These are phyloP conservation scores for Boletellus sp. DNA, from an alignment of 768 basidiomycete genomes.

Conservation along the genomic window DNA sequence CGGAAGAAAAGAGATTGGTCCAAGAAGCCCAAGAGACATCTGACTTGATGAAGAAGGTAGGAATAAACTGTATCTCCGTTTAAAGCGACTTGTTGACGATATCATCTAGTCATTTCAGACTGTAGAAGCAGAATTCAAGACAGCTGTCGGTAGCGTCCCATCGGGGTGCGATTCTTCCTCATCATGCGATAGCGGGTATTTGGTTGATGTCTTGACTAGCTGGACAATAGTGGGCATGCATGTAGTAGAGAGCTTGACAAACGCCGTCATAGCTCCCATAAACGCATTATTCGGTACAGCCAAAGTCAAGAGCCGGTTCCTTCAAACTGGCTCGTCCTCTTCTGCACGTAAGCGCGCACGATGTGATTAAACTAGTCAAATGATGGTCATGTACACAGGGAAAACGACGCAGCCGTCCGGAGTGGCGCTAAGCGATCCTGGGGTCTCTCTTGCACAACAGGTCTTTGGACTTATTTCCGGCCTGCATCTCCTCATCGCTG, in stretches of 20 bases:
- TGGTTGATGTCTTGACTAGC: constrained; percentile 1
- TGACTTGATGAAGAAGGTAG: constrained; percentile 17
- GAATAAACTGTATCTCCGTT: neutral
- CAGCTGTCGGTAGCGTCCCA: constrained; percentile 12
- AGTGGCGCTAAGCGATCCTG: constrained; percentile 11
- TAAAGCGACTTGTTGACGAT: neutral
- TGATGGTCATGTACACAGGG: neutral
- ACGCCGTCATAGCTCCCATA: constrained; percentile 9
- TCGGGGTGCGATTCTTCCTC: constrained; percentile 6
- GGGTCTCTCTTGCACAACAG: constrained; percentile 5
- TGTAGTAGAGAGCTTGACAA: constrained; percentile 12
- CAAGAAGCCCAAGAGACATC: constrained; percentile 14
- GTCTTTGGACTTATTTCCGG: constrained; percentile 7
- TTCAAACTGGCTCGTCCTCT: constrained; percentile 9
- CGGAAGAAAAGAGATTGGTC: constrained; percentile 12
- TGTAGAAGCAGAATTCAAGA: constrained; percentile 15
- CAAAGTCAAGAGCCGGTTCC: constrained; percentile 7
- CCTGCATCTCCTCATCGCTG: constrained; percentile 10
- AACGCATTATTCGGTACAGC: constrained; percentile 11
- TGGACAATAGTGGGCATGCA: constrained; percentile 16
- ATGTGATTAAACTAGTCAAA: neutral
- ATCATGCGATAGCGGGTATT: neutral
- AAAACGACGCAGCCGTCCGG: constrained; percentile 11
- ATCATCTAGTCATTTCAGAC: constrained; percentile 9
- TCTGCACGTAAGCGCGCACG: neutral